Conservation (phyloP, 75 land plant genomes). For the Picea sitchensis region DNA sequence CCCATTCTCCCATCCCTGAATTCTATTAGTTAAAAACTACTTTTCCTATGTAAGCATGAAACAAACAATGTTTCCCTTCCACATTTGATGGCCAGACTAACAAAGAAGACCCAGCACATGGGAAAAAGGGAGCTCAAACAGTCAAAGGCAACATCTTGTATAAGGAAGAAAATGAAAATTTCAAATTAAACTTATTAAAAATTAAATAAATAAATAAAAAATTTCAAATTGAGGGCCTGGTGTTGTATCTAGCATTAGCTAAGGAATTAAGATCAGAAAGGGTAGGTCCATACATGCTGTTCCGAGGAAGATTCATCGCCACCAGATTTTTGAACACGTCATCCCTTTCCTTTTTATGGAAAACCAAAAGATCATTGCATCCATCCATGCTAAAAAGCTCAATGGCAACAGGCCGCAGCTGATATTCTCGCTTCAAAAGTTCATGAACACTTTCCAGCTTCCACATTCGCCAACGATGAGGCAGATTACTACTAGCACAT, state of each 20-base stretch:
- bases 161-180: background rate
- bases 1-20: background rate
- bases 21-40: background rate
- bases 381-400: conserved; percentile 99
- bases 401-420: conserved; percentile 98
- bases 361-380: conserved; percentile 94
- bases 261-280: background rate
- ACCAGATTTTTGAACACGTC: conserved; percentile 95
- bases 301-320: conserved; percentile 95
- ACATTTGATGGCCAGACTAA: background rate
- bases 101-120: background rate
- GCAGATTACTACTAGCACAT: conserved; percentile 54
- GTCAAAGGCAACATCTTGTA: background rate
- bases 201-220: conserved; percentile 11
- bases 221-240: background rate
- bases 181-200: background rate
- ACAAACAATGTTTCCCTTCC: background rate
- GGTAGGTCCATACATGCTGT: conserved; percentile 74
- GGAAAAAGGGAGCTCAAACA: background rate
- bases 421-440: conserved; percentile 92
- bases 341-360: conserved; percentile 97
- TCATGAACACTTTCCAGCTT: conserved; percentile 98
- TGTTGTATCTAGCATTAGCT: background rate
- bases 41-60: background rate
- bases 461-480: conserved; percentile 98